phyloP scores from a whole-genome alignment of 345 rosid species.

The Eucalyptus pauciflora region DNA sequence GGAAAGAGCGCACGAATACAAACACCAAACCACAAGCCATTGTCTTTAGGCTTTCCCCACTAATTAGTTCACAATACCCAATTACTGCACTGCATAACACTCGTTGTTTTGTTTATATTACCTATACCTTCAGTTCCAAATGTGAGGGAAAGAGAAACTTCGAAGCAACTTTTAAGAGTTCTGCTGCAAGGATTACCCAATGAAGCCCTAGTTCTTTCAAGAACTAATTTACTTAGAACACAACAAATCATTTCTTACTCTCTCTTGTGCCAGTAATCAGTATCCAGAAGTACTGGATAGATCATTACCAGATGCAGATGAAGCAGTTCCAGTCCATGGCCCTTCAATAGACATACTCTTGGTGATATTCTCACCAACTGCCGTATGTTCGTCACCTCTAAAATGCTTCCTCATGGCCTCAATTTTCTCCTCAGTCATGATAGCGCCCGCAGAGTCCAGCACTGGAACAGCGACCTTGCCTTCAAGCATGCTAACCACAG shows the following conservation, averaged over 20 bases:
- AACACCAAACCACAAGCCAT: too few species aligned
- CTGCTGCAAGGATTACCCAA: not conserved
- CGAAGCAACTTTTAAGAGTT: not conserved
- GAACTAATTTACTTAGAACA: not conserved
- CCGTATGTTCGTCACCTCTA: not conserved
- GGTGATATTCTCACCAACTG: not conserved
- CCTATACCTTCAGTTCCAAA: not conserved
- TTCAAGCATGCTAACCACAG: conserved; percentile 13
- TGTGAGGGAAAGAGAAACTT: not conserved
- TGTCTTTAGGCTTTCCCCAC: too few species aligned
- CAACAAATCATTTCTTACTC: not conserved
- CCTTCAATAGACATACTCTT: conserved; percentile 1
- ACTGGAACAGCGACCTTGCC: not conserved
- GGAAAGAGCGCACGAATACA: too few species aligned
- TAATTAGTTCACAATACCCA: too few species aligned
- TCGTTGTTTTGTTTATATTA: not conserved
- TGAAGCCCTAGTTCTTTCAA: not conserved
- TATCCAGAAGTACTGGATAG: not conserved
- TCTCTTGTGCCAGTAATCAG: not conserved
- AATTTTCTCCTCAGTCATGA: not conserved
- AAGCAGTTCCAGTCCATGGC: not conserved
- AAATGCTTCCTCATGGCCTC: conserved; percentile 21
- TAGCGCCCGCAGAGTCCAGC: not conserved
- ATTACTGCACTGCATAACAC: not conserved
- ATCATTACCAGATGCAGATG: conserved; percentile 11